Base-by-base conservation (phyloP, 2,329 filamentous ascomycete genomes). In the Beauveria caledonica region DNA sequence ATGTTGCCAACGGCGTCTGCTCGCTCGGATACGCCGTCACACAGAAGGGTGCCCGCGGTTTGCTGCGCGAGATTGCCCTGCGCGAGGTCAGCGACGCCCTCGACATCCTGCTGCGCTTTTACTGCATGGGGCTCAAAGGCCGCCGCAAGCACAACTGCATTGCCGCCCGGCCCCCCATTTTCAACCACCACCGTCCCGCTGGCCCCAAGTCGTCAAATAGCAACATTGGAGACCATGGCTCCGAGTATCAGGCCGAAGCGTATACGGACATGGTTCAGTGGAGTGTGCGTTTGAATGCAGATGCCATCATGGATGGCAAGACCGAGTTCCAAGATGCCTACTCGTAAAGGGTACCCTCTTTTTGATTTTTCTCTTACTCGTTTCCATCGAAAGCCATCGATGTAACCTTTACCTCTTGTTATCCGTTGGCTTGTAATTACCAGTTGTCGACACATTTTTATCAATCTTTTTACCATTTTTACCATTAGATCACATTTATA, bases 31-130 rank as follows among this genome's bases (percentile, higher is more conserved):
- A 80, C 60, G 77, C 72, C 0, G 71, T 80, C 49, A 74, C 71
- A 19, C 76, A 74, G 62, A 63, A 65, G 21, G 76, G 75, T 0
- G 78, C 77, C 5, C 69, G 74, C 5, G 71, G 69, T 58, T 62
- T 79, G 13, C 68, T 80, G 3, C 74, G 73, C 63, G 60, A 61
- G 53, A 61, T 61, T 33, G 72, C 75, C 0, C 58, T 79, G 17
- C 71, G 74, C 62, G 70, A 71, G n/a, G 64, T 78, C 55, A 72
- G 68, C 17, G 66, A 67, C n/a, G 67, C 73, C 0, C 76, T 72
- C 62, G 79, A 81, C 62, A 68, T 78, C 29, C 73, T 76, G 62
- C 64, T 81, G 54, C 67, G 75, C 17, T 74, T 76, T 54, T 76
- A 78, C 68, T 80, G 78, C 63, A 74, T 76, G 29, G 74, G 74